Conservation (phyloP, 139 green algal genomes). For the Gonium pectorale region DNA sequence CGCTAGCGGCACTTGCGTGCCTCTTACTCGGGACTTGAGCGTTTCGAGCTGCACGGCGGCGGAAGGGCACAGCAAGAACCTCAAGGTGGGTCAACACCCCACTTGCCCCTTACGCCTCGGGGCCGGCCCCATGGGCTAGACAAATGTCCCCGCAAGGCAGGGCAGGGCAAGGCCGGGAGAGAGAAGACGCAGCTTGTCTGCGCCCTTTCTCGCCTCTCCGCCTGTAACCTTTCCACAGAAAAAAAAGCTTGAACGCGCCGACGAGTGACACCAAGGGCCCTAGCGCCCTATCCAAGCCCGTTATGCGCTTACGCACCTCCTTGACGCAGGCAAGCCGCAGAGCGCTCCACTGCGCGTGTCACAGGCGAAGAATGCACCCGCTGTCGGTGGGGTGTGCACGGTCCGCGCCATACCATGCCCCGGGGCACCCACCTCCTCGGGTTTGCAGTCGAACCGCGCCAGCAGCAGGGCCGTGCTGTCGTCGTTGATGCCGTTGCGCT, state of each 20-base stretch:
- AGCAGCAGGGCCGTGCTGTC: slow-evolving; percentile 58
- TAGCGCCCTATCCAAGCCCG: neutral
- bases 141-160: neutral
- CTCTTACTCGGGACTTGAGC: slow-evolving; percentile 32
- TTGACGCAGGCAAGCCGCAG: neutral
- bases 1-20: slow-evolving; percentile 22
- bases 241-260: neutral
- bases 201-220: no score
- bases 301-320: no score
- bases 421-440: slow-evolving; percentile 46
- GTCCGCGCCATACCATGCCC: neutral
- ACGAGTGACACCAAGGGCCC: neutral
- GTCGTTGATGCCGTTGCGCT: slow-evolving; percentile 68
- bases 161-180: neutral
- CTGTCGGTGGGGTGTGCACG: no score
- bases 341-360: neutral
- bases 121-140: neutral
- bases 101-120: neutral
- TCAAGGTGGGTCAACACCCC: neutral
- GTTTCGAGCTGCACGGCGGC: slow-evolving; percentile 6
- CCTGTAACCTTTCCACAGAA: no score
- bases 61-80: neutral
- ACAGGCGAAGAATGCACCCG: neutral
- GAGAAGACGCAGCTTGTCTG: neutral
- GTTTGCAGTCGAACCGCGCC: slow-evolving; percentile 68